A percentile compares a stretch with the other conserved stretches of the same genome.
These are phyloP conservation scores for Hypoxylon perforatum DNA, from an alignment of 495 filamentous ascomycete genomes.

Conservation along the genomic window DNA sequence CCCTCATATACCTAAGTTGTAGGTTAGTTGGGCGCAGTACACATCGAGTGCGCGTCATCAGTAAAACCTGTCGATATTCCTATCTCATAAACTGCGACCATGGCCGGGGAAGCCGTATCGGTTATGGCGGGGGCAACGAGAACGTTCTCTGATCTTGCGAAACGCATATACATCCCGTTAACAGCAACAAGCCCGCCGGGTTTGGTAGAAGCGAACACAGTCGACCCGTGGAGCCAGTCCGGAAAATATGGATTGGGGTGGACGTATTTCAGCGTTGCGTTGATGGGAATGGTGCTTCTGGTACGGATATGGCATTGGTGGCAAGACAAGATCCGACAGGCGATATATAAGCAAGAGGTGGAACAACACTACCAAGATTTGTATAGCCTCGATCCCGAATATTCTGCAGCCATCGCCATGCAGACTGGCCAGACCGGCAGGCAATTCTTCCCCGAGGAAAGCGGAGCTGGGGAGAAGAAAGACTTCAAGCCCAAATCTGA, in stretches of 20 bases:
- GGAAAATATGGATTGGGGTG: slow-evolving; percentile 89
- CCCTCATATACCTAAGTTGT: slow-evolving; percentile 8
- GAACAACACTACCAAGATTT: slow-evolving; percentile 65
- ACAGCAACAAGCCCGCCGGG: slow-evolving; percentile 75
- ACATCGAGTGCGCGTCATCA: slow-evolving; percentile 19
- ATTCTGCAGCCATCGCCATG: slow-evolving; percentile 74
- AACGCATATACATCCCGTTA: slow-evolving; percentile 79
- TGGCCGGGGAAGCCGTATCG: slow-evolving; percentile 22
- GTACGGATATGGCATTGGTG: slow-evolving; percentile 84
- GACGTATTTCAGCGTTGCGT: slow-evolving; percentile 83
- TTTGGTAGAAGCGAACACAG: slow-evolving; percentile 75
- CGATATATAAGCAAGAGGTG: slow-evolving; percentile 80
- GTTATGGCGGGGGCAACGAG: slow-evolving; percentile 41
- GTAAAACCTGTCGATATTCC: slow-evolving; percentile 7
- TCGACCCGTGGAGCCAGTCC: slow-evolving; percentile 83
- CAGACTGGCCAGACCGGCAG: slow-evolving; percentile 70
- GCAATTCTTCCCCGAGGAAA: slow-evolving; percentile 77
- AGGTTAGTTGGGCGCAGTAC: slow-evolving; percentile 17
- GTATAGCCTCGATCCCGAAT: slow-evolving; percentile 65
- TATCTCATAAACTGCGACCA: slow-evolving; percentile 8
- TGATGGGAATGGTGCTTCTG: slow-evolving; percentile 70
- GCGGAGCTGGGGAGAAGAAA: slow-evolving; percentile 59
- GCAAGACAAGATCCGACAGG: slow-evolving; percentile 88
- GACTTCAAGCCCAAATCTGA: slow-evolving; percentile 71
- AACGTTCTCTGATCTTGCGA: slow-evolving; percentile 61